Conservation (phyloP, 1,139 yeast species). For the Diutina mesorugosa region DNA sequence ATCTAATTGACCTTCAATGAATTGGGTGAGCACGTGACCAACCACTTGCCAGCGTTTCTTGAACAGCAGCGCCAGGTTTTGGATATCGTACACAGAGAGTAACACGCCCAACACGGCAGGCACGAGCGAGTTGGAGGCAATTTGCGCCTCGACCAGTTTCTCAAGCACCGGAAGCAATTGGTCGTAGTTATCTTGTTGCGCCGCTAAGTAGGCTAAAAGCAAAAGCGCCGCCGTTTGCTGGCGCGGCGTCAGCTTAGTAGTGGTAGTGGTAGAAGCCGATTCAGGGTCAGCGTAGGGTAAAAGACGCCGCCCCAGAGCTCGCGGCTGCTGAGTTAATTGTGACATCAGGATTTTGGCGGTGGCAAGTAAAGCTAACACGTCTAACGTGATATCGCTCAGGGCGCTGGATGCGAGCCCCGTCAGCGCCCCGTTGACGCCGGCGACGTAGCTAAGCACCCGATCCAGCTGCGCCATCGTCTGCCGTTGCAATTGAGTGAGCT, state of each 20-base stretch:
- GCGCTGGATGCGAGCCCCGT: not conserved
- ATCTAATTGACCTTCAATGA: slow-evolving; percentile 2
- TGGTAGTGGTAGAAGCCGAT: no score
- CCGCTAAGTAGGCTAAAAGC: slow-evolving; percentile 28
- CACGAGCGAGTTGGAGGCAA: slow-evolving; percentile 5
- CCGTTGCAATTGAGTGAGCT: slow-evolving; percentile 32
- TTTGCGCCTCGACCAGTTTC: slow-evolving; percentile 11
- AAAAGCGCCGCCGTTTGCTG: slow-evolving; percentile 17
- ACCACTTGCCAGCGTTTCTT: slow-evolving; percentile 7
- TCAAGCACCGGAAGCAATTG: slow-evolving; percentile 35
- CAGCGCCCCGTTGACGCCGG: slow-evolving; percentile 23
- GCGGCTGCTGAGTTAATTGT: not conserved
- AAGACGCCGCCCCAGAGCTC: slow-evolving; percentile 8
- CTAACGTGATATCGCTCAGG: not conserved
- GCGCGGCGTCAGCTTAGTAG: not conserved
- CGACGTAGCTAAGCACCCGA: slow-evolving; percentile 23
- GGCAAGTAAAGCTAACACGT: not conserved
- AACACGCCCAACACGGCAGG: slow-evolving; percentile 37
- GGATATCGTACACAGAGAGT: slow-evolving; percentile 31
- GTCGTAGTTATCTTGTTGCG: slow-evolving; percentile 23
- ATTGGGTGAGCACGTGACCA: slow-evolving; percentile 2
- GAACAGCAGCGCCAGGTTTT: slow-evolving; percentile 14
- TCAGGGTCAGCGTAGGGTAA: not conserved
- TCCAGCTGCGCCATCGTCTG: slow-evolving; percentile 30
- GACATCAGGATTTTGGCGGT: not conserved